phyloP scores from a whole-genome alignment of 139 green algal species.

The Microglena sp. region DNA sequence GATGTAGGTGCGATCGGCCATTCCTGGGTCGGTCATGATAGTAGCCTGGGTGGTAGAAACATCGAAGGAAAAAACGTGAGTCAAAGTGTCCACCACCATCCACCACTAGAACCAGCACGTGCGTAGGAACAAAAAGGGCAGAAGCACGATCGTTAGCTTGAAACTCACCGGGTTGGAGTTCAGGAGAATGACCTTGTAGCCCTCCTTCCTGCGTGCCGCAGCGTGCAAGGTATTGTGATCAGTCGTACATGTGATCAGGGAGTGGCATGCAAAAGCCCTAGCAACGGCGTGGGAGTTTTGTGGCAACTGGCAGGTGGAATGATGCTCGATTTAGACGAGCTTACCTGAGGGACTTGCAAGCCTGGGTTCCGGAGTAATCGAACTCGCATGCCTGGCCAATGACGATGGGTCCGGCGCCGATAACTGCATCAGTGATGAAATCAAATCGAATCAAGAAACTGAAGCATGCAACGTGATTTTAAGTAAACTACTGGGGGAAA shows the following conservation, averaged over 20 bases:
- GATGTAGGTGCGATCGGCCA: constrained; percentile 94
- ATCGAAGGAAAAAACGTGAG: background rate
- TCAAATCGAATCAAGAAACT: background rate
- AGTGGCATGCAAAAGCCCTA: no score
- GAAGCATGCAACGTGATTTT: background rate
- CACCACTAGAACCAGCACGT: background rate
- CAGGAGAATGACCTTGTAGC: constrained; percentile 92
- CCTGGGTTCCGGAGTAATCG: constrained; percentile 97
- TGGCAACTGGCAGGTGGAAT: no score
- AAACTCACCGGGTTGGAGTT: constrained; percentile 89
- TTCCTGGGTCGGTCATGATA: constrained; percentile 99
- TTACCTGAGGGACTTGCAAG: constrained; percentile 94
- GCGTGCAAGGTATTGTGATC: background rate
- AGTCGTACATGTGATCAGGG: background rate
- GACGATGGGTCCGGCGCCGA: constrained; percentile 95
- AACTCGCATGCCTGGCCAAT: constrained; percentile 99
- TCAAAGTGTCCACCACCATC: no score
- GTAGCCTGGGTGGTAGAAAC: constrained; percentile 66
- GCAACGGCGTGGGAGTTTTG: no score
- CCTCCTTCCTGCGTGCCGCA: constrained; percentile 64
- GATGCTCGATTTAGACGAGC: no score
- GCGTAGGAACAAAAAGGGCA: no score
- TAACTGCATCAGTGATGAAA: no score
- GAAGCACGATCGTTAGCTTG: background rate
- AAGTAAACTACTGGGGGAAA: background rate